phyloP scores from a whole-genome alignment of 2,329 filamentous ascomycete genomes.

The Alternaria solani region DNA sequence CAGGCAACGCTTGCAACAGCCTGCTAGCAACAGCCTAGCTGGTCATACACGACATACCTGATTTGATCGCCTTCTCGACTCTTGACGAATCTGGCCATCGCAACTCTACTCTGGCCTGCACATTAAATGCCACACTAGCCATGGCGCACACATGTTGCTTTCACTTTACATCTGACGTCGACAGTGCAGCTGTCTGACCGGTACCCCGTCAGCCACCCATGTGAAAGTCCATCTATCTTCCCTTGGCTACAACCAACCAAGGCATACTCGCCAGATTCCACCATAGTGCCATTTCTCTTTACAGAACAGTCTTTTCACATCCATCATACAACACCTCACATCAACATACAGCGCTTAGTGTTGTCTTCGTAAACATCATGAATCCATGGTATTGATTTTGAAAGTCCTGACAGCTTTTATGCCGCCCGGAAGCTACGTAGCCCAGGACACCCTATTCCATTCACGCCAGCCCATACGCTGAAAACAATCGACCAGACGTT shows the following conservation, averaged over 20 bases:
- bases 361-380: slow-evolving; percentile 35
- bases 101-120: not conserved
- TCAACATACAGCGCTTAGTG: not conserved
- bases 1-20: slow-evolving; percentile 20
- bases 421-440: slow-evolving; percentile 41
- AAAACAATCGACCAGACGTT: slow-evolving; percentile 42
- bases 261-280: not conserved
- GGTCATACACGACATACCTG: not conserved
- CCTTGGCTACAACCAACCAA: slow-evolving; percentile 8
- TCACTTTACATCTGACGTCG: slow-evolving; percentile 20
- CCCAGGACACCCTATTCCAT: slow-evolving; percentile 46
- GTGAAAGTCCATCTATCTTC: slow-evolving; percentile 9
- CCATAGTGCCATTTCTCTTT: not conserved
- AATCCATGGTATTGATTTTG: slow-evolving; percentile 46
- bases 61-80: not conserved
- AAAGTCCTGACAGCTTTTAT: slow-evolving; percentile 34
- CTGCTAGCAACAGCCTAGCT: slow-evolving; percentile 19
- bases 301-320: not conserved
- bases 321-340: not conserved
- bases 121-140: not conserved
- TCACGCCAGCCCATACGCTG: slow-evolving; percentile 45
- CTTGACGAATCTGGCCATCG: not conserved
- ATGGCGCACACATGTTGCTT: not conserved
- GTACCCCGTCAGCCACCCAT: slow-evolving; percentile 21
- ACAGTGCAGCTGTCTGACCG: slow-evolving; percentile 15